Evolutionary conservation across 1,284 basidiomycete species (phyloP), one percentile per base, ranked within the genome.

Genomic region (Papiliotrema fonsecae): DNA sequence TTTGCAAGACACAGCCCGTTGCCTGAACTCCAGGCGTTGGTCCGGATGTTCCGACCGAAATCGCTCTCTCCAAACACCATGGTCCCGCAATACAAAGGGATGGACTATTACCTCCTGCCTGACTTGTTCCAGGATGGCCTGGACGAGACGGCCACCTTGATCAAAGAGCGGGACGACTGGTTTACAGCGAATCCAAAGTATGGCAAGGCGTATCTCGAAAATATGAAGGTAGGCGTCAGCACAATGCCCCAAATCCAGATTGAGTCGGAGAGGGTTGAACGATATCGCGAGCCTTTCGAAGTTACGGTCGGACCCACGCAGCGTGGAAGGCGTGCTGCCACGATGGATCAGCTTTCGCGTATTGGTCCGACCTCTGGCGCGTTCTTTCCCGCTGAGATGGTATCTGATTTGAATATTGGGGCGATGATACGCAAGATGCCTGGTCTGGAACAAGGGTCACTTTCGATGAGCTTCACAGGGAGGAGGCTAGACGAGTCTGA

Each of bases 1-100:
- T 76, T 94, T 1, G 82, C 83, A 4, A 81, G 92, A 0, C 92
- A 96, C 62, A 92, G 89, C 0, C 78, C 86, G 0, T 78, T 93
- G 1, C 86, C 87, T 0, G 92, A 97, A 64, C 78, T 97, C 1
- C 82, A 83, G 54, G 73, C 76, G 3, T 85, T 96, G 43, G 87
- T 93, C 13, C 73, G 79, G 0, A 75, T 91, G 10, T 94, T 97
- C 70, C 79, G 79, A 21, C 91, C 91, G 0, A 77, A 73, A 19
- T 76, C 79, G 2, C 70, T 94, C 1, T 79, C 88, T 2, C 90
- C 89, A 0, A 93, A 92, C 60, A 86, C 86, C 0, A 78, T 93
- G 6, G 77, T 83, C 25, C 80, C 83, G 0, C 70, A 74, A 2
- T 64, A 85, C 3, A 63, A 76, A 13, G 81, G 83, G 3, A 73